Base-by-base conservation (phyloP, 768 basidiomycete species). In the Pulveroboletus sp. region DNA sequence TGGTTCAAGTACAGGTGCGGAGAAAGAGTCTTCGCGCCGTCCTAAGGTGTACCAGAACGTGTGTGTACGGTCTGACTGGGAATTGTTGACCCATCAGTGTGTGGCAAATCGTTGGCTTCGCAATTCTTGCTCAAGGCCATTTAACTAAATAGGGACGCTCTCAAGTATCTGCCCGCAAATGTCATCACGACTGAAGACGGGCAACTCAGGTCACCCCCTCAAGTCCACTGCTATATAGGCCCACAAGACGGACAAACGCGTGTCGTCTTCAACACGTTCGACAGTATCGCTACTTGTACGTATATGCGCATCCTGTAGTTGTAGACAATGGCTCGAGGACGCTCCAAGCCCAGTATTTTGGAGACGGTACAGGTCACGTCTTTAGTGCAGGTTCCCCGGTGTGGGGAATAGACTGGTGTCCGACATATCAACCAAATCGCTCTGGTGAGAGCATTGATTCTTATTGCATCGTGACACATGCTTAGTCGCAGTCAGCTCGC, bases 321-420 rank as follows among this genome's bases (percentile, higher is more conserved):
- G 17, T 48, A 8, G 1, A n/a, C 12, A 6, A 34, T 43, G n/a
- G 38, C 47, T 34, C 26, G 49, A 44, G 31, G 29, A 29, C 36
- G 42, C 30, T 7, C n/a, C 10, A 57, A 93, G 91, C 81, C 32
- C 71, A 81, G 10, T 79, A 77, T 54, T 68, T 84, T 11, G 71
- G 80, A 3, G 77, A 76, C 32, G 83, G 79, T 55, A 72, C 75
- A 24, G 76, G 86, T 0, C 77, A 86, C 52, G 72, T 95, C 2
- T 86, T 97, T 67, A 89, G 86, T 53, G 86, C 89, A 0, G 96
- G 96, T 6, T 88, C 85, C 3, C 87, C 91, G 0, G 86, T 90
- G n/a, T 91, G 88, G 84, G 90, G 83, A 3, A 61, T 95, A 30
- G 92, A 94, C 56, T 98, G 94, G 94, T 93, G 93, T 65, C 95